Base-by-base conservation (phyloP, 352 stramenopile genomes). In the Halophytophthora polymorphica region DNA sequence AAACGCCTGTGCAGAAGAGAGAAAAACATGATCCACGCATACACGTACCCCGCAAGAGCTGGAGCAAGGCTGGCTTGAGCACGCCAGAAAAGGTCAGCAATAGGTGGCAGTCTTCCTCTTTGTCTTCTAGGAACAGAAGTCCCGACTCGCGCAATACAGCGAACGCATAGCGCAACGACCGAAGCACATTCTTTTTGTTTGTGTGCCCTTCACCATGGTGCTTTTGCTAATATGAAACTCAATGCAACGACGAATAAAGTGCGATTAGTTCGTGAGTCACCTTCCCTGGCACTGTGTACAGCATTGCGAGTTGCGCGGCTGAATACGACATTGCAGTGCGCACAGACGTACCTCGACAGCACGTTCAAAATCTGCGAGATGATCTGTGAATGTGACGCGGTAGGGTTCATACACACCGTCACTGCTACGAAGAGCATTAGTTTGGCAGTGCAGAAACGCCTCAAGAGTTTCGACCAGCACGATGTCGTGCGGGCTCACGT, bases 121-220 rank as follows among this genome's bases (percentile, higher is more conserved):
- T 46, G 37, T 91, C 66, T 63, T 86, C 69, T 25, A 91, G 61
- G 35, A 72, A 82, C 19, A 91, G 49, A 12, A 91, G 52, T 0
- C 80, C 80, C 15, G 58, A 45, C 13, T 38, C 67, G 33, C 71
- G 61, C 37, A 91, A 39, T 19, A 40, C 66, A 15, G 58, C 55
- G 28, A 89, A 91, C 5, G 53, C 54, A 31, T 64, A 66, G 18
- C 77, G 80, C 31, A 83, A 17, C 28, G 58, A 55, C 34, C 54
- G 42, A 41, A 71, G 56, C 7, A 29, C 47, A n/a, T 53, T 51
- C 12, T 50, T 66, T 21, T 58, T 68, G 39, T 29, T 45, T 6
- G 31, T 37, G 25, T 31, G 25, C 15, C 19, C 14, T 54, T 14
- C 13, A 19, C 6, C 25, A n/a, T 61, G 23, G 7, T 14, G 39